Base-by-base conservation (phyloP, 106 monocot species). In the Apostasia ramifera region DNA sequence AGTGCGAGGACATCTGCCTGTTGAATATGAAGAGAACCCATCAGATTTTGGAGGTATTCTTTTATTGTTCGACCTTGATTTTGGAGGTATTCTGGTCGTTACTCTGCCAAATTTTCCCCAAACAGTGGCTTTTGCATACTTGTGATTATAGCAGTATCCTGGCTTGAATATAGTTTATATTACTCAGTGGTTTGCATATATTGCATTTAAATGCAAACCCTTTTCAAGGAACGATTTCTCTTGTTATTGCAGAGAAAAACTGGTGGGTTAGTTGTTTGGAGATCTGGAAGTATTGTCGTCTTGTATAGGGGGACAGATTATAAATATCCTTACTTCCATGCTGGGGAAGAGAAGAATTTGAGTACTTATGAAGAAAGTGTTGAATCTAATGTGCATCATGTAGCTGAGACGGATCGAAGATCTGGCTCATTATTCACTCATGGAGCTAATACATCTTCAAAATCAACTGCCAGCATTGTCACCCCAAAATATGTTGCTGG, bases 21-120 rank as follows among this genome's bases (percentile, higher is more conserved):
- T 79, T 93, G 80, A 93, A 98, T 15, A 98, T 98, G 98, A 98
- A 85, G 83, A 73, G 93, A 76, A 98, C 98, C 0, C 98, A 98
- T 76, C 84, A 93, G 49, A 93, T 81, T 44, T 71, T 98, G 66
- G 98, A 98, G 97, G 97, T 97, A 58, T 60, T 66, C 6, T 5
- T 38, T 60, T n/a, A n/a, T n/a, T 56, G 8, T 26, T 26, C 26
- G 26, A 26, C 26, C 26, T 26, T 26, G 49, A 93, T 81, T 44
- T 71, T 98, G 66, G 98, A 98, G 97, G 97, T 97, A 58, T 60
- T 66, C 26, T 5, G 8, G 38, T n/a, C 13, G 56, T 26, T 26
- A 26, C 26, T 26, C 26, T 26, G 26, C 26, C 26, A 26, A 26
- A 26, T 26, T 26, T 26, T 26, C 26, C 26, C 26, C 26, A 26